Evolutionary conservation across 2,329 filamentous ascomycete genomes (phyloP), one percentile per base, ranked within the genome.

Genomic region (Aureobasidium vineae): DNA sequence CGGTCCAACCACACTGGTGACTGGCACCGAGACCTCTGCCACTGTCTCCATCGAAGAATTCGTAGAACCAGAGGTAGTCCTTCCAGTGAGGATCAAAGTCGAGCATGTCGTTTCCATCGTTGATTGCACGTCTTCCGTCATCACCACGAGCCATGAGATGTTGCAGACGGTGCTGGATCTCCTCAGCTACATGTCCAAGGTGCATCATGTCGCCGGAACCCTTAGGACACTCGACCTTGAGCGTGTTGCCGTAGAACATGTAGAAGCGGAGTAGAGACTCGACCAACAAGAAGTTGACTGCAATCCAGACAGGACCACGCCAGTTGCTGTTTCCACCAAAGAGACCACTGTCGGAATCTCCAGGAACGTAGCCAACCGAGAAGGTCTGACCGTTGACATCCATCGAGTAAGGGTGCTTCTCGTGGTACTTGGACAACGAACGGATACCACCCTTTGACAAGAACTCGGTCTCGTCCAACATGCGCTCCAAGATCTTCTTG

Each of bases 301-400:
- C 95, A 57, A 97, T 84, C 94, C 94, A 98, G 72, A 97, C 94
- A 0, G 95, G 94, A 0, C 81, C 94, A 79, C 94, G 87, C 94
- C 94, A 98, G 79, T 98, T 98, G 77, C 92, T 97, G 84, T 98
- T 98, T 71, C 94, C 94, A 63, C 94, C 94, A 74, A 98, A 98
- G 5, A 98, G 85, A 3, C 92, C 91, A 73, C 91, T 97, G 79
- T 98, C 93, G 0, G 94, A 97, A 75, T 98, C 94, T n/a, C 94
- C 95, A 1, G 95, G 88, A 21, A 98, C 87, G 74, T 98, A 98
- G 72, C 88, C 86, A 47, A 98, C 94, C 66, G 88, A 86, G 80
- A 97, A 98, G 36, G 84, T 85, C 76, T 97, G 92, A 0, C 91
- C 92, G 70, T 98, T 96, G 68, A 97, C 94, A 64, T 96, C 90